Evolutionary conservation across 2,329 filamentous ascomycete genomes (phyloP).

Genomic region (Aspergillus novofumigatus): DNA sequence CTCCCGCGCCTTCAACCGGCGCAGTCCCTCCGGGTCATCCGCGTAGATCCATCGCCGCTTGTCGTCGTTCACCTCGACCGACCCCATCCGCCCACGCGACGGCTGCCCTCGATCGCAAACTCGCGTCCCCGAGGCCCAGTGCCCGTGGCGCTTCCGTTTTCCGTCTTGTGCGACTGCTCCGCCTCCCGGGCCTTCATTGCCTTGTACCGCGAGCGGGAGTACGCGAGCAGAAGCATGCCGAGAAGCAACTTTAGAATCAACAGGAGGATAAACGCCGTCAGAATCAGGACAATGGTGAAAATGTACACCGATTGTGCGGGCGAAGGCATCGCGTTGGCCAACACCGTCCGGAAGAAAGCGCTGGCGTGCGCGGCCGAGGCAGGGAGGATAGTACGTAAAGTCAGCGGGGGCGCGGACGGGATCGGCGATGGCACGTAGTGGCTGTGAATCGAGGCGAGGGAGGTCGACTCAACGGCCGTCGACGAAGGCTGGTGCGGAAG

Average conservation of each 20-base stretch:
- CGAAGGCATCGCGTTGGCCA: conserved; percentile 41
- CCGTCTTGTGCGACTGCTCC: conserved; percentile 7
- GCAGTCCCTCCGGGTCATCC: conserved; percentile 70
- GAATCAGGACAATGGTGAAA: conserved; percentile 74
- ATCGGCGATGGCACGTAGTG: conserved; percentile 57
- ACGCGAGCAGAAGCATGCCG: conserved; percentile 80
- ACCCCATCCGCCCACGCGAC: conserved; percentile 75
- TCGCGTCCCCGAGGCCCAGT: conserved; percentile 35
- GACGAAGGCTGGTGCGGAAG: conserved; percentile 65
- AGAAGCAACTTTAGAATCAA: conserved; percentile 80
- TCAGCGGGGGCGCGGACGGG: conserved; percentile 62
- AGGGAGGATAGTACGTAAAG: conserved; percentile 50
- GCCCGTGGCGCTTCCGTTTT: conserved; percentile 18
- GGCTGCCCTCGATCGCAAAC: conserved; percentile 65
- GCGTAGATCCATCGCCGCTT: conserved; percentile 80
- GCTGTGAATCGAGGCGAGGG: conserved; percentile 41
- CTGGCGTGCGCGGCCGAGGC: conserved; percentile 50
- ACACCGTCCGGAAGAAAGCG: conserved; percentile 34
- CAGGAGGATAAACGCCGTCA: conserved; percentile 78
- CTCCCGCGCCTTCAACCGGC: conserved; percentile 59
- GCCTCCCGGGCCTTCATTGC: conserved; percentile 70
- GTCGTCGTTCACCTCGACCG: conserved; percentile 85
- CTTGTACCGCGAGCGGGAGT: conserved; percentile 72
- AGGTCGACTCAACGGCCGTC: conserved; percentile 31
- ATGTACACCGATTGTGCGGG: conserved; percentile 40